phyloP scores from a whole-genome alignment of 345 rosid species.

The Stellera chamaejasme region DNA sequence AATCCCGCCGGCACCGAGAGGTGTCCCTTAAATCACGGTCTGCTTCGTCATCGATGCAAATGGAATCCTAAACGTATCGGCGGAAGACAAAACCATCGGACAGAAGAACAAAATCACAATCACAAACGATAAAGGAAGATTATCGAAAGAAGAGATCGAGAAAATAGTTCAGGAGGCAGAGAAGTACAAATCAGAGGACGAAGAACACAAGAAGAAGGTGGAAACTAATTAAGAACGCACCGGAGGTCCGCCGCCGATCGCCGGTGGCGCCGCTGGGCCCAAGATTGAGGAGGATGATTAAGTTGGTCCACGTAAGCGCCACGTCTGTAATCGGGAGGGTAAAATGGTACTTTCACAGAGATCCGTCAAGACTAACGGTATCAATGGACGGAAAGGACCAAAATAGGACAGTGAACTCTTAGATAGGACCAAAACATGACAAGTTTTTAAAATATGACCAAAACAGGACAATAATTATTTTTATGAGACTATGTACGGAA shows the following conservation, averaged over 20 bases:
- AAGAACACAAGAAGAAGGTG: slow-evolving; percentile 59
- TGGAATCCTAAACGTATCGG: slow-evolving; percentile 47
- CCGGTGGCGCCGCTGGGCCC: slow-evolving; percentile 48
- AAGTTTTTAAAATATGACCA: no score
- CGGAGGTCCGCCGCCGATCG: slow-evolving; percentile 30
- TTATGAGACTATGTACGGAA: no score
- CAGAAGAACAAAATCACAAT: slow-evolving; percentile 66
- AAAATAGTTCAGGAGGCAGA: slow-evolving; percentile 67
- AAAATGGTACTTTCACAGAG: no score
- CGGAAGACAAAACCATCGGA: slow-evolving; percentile 56
- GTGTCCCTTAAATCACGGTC: slow-evolving; percentile 17
- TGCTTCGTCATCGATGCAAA: slow-evolving; percentile 19
- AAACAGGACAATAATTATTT: no score
- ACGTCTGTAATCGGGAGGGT: no score
- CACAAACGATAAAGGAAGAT: slow-evolving; percentile 46
- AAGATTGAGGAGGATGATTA: slow-evolving; percentile 66
- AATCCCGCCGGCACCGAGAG: slow-evolving; percentile 38
- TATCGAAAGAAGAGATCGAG: slow-evolving; percentile 23
- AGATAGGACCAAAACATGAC: no score
- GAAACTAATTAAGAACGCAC: slow-evolving; percentile 50
- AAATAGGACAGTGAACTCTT: no score
- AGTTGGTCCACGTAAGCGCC: no score
- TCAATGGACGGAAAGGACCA: no score
- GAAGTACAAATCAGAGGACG: slow-evolving; percentile 53
- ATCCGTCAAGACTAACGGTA: no score